Conservation (phyloP, 768 basidiomycete species). For the Amanita rimosa region DNA sequence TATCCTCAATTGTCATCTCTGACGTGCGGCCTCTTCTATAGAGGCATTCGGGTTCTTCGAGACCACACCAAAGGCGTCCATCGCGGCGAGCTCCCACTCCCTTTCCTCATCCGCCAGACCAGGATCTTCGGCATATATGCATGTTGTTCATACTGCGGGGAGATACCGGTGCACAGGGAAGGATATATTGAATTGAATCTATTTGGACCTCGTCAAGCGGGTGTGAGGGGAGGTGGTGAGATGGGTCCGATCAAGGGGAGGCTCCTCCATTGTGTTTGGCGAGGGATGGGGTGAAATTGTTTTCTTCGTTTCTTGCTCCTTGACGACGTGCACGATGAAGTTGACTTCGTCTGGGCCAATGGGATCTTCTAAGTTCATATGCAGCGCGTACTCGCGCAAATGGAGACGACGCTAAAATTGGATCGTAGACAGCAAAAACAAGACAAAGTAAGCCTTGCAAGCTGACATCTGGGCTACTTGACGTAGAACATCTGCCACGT, state of each 20-base stretch:
- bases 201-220: conserved; percentile 24
- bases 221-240: background rate
- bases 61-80: conserved; percentile 11
- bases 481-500: conserved; percentile 32
- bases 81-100: conserved; percentile 14
- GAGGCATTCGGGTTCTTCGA: background rate
- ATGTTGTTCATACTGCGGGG: conserved; percentile 71
- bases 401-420: conserved; percentile 26
- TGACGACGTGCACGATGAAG: conserved; percentile 27
- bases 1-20: conserved; percentile 10
- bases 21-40: background rate
- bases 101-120: conserved; percentile 47
- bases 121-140: conserved; percentile 58
- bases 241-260: conserved; percentile 37
- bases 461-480: conserved; percentile 28
- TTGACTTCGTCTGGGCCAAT: conserved; percentile 25
- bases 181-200: conserved; percentile 64
- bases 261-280: conserved; percentile 32
- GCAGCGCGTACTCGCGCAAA: conserved; percentile 26
- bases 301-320: conserved; percentile 49
- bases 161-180: conserved; percentile 66
- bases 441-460: conserved; percentile 26
- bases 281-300: conserved; percentile 43
- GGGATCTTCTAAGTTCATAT: conserved; percentile 31
- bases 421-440: background rate